A percentile compares a stretch with the other conserved stretches of the same genome.
phyloP scores from a whole-genome alignment of 306 rosid genomes.

The Fragaria ananassa region DNA sequence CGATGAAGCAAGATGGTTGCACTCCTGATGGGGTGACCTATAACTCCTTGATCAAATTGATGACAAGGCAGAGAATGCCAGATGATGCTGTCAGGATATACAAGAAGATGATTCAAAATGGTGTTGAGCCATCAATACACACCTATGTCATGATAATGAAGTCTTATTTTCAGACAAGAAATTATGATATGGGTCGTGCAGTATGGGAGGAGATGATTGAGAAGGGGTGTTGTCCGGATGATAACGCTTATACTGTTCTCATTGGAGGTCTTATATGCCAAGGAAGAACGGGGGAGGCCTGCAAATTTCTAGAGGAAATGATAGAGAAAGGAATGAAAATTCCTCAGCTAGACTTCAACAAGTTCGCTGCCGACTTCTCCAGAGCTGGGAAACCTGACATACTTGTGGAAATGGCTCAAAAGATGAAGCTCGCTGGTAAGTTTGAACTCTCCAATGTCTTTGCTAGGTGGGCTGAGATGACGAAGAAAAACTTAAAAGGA shows the following conservation, averaged over 20 bases:
- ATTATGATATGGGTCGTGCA: slow-evolving; percentile 59
- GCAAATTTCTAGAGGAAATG: slow-evolving; percentile 77
- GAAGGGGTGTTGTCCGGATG: slow-evolving; percentile 79
- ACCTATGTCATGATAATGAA: slow-evolving; percentile 91
- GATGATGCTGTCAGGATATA: slow-evolving; percentile 65
- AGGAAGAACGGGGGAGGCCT: slow-evolving; percentile 67
- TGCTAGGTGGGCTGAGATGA: slow-evolving; percentile 73
- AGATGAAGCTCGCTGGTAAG: slow-evolving; percentile 73
- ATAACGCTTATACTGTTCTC: slow-evolving; percentile 66
- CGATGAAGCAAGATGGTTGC: slow-evolving; percentile 61
- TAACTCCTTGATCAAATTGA: slow-evolving; percentile 72
- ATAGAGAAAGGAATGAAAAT: slow-evolving; percentile 87
- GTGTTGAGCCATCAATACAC: slow-evolving; percentile 66
- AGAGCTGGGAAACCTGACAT: slow-evolving; percentile 67
- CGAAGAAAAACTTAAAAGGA: slow-evolving; percentile 55
- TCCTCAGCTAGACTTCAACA: slow-evolving; percentile 81
- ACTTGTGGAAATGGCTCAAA: slow-evolving; percentile 70
- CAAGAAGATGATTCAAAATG: slow-evolving; percentile 69
- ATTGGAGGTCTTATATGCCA: slow-evolving; percentile 78
- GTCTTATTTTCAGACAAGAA: slow-evolving; percentile 60
- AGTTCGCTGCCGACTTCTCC: slow-evolving; percentile 75
- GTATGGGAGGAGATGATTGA: slow-evolving; percentile 75
- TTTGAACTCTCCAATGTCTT: slow-evolving; percentile 70
- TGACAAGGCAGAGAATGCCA: slow-evolving; percentile 73
- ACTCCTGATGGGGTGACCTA: slow-evolving; percentile 71